Evolutionary conservation across 768 basidiomycete genomes (phyloP), one percentile per base, ranked within the genome.

Genomic region (Steccherinum ochraceum): DNA sequence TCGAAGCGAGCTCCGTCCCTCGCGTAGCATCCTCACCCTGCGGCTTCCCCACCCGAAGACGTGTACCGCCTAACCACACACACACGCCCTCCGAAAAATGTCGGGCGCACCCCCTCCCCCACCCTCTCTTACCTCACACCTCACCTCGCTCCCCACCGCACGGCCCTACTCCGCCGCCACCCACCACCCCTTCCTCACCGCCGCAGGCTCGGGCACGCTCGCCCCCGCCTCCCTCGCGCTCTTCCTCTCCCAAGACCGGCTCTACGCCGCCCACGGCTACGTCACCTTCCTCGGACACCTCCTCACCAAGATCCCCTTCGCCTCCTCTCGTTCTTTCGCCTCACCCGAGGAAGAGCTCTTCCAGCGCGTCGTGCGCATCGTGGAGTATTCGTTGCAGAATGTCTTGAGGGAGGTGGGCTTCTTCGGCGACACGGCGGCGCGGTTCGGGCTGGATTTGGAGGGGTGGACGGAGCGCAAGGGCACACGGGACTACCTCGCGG

Each of bases 241-340:
- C 45, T 89, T 81, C 77, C 76, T 89, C 52, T 74, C 78, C 12
- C 87, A 89, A 56, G 87, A 89, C 62, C 76, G 80, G 46, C 77
- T 84, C 50, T 89, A 89, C 62, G 86, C 85, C 24, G 78, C 79
- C 1, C 80, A 83, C 49, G 87, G 83, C 1, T 89, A 88, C 62
- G 84, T 86, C 12, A 77, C 77, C 48, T 86, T 85, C 69, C 79
- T 87, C 55, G 84, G 83, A 23, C 65, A 75, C 2, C 74, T 88
- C 44, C 81, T 90, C 54, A 59, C 79, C 5, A 72, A 74, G 27
- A 79, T 88, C 52, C 82, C 82, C 16, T 75, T 77, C 59, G 62
- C 70, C 21, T 64, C 66, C 1, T 52, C 64, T 5, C 57, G 72
- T 53, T 45, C 60, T 11, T 49, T 68, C 18, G 53, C 58, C 12